Evolutionary conservation across 2,329 filamentous ascomycete species (phyloP).

Genomic region (Alternaria metachromatica): DNA sequence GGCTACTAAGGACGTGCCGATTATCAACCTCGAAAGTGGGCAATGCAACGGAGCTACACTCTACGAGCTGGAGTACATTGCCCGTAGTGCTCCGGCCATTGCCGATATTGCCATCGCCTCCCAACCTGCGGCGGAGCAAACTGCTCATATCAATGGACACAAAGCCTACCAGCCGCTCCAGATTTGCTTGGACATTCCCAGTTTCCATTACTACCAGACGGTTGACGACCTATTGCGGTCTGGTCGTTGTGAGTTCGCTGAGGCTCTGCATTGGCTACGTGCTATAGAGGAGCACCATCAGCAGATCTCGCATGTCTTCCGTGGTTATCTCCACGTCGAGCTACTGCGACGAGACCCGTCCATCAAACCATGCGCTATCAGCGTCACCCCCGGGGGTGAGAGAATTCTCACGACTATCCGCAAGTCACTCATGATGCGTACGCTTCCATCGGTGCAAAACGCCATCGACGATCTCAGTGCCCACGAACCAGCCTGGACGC

Average conservation of each 20-base stretch:
- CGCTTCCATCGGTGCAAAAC: neutral
- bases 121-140: neutral
- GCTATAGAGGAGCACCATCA: neutral
- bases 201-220: neutral
- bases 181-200: neutral
- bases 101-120: neutral
- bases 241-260: neutral
- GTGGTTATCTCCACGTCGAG: neutral
- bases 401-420: neutral
- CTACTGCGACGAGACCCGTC: neutral
- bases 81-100: neutral
- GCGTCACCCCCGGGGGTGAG: neutral
- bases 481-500: neutral
- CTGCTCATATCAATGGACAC: rapidly evolving
- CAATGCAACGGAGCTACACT: neutral
- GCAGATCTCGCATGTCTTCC: neutral
- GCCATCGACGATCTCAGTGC: neutral
- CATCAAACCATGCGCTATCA: neutral
- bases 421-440: neutral
- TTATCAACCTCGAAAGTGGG: neutral
- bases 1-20: neutral
- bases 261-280: neutral
- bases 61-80: neutral
- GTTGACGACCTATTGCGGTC: neutral
- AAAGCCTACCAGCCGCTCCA: neutral